These are phyloP conservation scores for Lecanicillium sp. DNA, from an alignment of 2,329 filamentous ascomycete species.

Conservation along the genomic window DNA sequence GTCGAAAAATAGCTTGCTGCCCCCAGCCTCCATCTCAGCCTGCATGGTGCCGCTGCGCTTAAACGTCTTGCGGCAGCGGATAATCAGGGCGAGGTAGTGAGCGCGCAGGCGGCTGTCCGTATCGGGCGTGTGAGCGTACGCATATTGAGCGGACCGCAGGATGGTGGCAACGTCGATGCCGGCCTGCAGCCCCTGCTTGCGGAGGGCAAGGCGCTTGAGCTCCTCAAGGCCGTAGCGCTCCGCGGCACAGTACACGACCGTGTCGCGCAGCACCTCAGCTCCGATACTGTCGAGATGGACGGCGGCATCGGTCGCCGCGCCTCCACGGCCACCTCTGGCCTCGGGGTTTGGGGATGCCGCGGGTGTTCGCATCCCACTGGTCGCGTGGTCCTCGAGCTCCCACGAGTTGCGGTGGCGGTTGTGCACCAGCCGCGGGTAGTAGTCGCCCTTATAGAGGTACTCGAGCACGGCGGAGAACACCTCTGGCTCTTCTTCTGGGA, in stretches of 20 bases:
- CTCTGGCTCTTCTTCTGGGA: conserved; percentile 74
- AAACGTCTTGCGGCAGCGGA: conserved; percentile 94
- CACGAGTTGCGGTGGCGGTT: conserved; percentile 82
- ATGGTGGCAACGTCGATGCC: conserved; percentile 91
- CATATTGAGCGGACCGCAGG: conserved; percentile 86
- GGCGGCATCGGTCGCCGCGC: conserved; percentile 42
- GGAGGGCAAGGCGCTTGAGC: conserved; percentile 83
- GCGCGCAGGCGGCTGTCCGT: conserved; percentile 87
- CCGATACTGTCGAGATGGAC: conserved; percentile 69
- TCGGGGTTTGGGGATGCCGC: conserved; percentile 47
- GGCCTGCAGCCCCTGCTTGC: conserved; percentile 89
- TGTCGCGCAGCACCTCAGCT: conserved; percentile 81
- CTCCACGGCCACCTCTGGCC: conserved; percentile 39
- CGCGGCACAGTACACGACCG: conserved; percentile 88
- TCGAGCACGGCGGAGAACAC: conserved; percentile 91
- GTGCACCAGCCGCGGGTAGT: conserved; percentile 82
- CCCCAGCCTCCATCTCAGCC: conserved; percentile 94
- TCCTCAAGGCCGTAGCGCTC: conserved; percentile 88
- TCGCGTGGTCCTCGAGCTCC: conserved; percentile 68
- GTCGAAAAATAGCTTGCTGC: conserved; percentile 90
- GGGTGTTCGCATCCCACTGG: conserved; percentile 37
- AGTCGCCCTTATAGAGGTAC: conserved; percentile 96
- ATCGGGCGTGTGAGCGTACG: conserved; percentile 92
- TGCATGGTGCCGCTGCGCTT: conserved; percentile 99
- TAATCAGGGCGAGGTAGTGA: conserved; percentile 95